phyloP scores from a whole-genome alignment of 805 yeast genomes.

The Zygoascus ofunaensis region DNA sequence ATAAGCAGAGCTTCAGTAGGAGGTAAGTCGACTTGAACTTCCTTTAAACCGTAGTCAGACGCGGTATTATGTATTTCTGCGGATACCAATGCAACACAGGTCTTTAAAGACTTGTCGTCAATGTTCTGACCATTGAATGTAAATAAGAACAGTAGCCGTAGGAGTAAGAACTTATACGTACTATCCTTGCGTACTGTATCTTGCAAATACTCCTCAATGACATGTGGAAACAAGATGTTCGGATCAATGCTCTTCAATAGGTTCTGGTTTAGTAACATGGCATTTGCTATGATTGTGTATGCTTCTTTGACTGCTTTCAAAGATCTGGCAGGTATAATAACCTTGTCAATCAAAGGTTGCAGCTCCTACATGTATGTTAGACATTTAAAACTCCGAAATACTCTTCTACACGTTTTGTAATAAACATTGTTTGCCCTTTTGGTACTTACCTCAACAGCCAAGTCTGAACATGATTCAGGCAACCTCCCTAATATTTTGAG shows the following conservation, averaged over 20 bases:
- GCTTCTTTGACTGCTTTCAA: slow-evolving; percentile 1
- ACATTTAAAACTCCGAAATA: too few species aligned
- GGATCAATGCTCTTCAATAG: slow-evolving; percentile 8
- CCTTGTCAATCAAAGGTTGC: background rate
- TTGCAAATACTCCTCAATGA: slow-evolving; percentile 4
- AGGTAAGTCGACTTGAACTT: background rate
- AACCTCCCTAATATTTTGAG: background rate
- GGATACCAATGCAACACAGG: slow-evolving; percentile 2
- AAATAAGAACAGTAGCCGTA: slow-evolving; percentile 11
- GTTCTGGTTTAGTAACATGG: slow-evolving; percentile 7
- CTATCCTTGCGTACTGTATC: background rate
- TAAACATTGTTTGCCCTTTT: too few species aligned
- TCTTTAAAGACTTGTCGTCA: slow-evolving; percentile 5
- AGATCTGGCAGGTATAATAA: background rate
- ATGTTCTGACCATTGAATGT: slow-evolving; percentile 8
- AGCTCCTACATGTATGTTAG: too few species aligned
- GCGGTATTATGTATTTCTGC: slow-evolving; percentile 1
- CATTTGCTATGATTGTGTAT: slow-evolving; percentile 14
- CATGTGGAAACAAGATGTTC: background rate
- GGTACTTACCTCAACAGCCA: background rate
- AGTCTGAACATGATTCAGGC: background rate
- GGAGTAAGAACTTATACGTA: slow-evolving; percentile 3
- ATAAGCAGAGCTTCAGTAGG: background rate
- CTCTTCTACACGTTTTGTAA: too few species aligned
- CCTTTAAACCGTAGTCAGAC: background rate